Evolutionary conservation across 2,329 filamentous ascomycete species (phyloP).

Genomic region (Scortechinia acanthostroma): DNA sequence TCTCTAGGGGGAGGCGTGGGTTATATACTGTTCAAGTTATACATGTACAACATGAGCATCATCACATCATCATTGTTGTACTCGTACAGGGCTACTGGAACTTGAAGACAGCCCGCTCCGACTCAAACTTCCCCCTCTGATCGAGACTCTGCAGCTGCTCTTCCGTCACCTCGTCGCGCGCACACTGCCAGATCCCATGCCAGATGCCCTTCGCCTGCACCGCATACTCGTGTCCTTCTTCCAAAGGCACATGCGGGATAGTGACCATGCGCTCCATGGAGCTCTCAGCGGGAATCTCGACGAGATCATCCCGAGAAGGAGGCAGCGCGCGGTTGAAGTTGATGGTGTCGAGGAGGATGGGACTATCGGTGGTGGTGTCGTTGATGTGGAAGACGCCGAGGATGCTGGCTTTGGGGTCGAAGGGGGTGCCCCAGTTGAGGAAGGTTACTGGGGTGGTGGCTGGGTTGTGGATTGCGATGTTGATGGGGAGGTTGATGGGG

Average conservation of each 20-base stretch:
- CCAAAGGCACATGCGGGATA: no score
- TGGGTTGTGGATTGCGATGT: background rate
- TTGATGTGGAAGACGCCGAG: background rate
- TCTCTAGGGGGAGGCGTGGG: no score
- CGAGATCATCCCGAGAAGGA: background rate
- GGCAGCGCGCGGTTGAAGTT: background rate
- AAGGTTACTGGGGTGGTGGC: background rate
- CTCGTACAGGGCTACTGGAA: no score
- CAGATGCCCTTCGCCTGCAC: slow-evolving; percentile 16
- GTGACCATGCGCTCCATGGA: background rate
- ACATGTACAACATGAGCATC: no score
- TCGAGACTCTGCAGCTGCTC: no score
- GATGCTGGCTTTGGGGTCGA: background rate
- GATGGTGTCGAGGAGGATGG: background rate
- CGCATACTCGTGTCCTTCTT: slow-evolving; percentile 13
- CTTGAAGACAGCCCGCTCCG: no score
- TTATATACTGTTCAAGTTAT: no score
- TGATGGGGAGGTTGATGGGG: no score
- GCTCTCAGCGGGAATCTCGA: background rate
- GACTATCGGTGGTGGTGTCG: background rate
- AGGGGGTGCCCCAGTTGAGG: background rate
- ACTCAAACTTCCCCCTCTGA: no score
- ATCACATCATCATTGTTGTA: no score
- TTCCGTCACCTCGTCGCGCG: background rate
- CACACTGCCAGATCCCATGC: slow-evolving; percentile 17